Percentiles rank a stretch among this genome's conserved stretches.
These are phyloP conservation scores for Saccharomyces hybrid DNA, from an alignment of 1,139 yeast genomes.

Conservation along the genomic window DNA sequence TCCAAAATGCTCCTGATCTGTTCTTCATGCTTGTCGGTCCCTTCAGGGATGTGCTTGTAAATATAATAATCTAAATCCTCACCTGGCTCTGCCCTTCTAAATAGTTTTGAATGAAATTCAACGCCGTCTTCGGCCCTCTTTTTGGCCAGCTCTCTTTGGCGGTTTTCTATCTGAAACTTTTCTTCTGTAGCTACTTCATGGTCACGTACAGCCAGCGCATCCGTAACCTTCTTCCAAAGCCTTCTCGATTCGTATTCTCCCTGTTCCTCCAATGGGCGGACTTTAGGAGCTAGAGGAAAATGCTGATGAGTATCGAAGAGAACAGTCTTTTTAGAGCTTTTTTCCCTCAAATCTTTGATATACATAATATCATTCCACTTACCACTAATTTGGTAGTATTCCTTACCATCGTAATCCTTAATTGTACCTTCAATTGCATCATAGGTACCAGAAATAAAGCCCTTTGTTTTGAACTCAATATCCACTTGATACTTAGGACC, in stretches of 20 bases:
- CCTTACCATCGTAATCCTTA: constrained; percentile 46
- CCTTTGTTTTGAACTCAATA: constrained; percentile 90
- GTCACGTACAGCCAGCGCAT: constrained; percentile 66
- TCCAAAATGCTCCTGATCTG: constrained; percentile 51
- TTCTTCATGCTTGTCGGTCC: constrained; percentile 37
- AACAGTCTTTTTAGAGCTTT: constrained; percentile 40
- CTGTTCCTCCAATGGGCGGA: constrained; percentile 73
- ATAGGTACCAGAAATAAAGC: constrained; percentile 86
- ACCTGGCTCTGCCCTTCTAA: constrained; percentile 40
- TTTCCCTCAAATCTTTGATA: constrained; percentile 44
- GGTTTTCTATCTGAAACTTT: constrained; percentile 75
- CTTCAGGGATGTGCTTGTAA: constrained; percentile 49
- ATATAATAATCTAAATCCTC: constrained; percentile 53
- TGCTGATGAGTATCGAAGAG: constrained; percentile 60
- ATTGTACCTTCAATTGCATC: constrained; percentile 79
- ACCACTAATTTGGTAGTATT: constrained; percentile 62
- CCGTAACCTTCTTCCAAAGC: constrained; percentile 74
- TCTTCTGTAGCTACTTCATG: constrained; percentile 82
- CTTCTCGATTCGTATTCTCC: constrained; percentile 72
- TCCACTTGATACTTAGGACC: constrained; percentile 64
- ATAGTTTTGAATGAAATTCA: constrained; percentile 72
- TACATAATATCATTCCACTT: constrained; percentile 90
- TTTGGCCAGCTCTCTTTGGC: constrained; percentile 68
- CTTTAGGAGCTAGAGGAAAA: constrained; percentile 50
- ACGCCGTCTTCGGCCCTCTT: constrained; percentile 69